phyloP scores from a whole-genome alignment of 805 yeast genomes.

The Starmerella ratchasimensis region DNA sequence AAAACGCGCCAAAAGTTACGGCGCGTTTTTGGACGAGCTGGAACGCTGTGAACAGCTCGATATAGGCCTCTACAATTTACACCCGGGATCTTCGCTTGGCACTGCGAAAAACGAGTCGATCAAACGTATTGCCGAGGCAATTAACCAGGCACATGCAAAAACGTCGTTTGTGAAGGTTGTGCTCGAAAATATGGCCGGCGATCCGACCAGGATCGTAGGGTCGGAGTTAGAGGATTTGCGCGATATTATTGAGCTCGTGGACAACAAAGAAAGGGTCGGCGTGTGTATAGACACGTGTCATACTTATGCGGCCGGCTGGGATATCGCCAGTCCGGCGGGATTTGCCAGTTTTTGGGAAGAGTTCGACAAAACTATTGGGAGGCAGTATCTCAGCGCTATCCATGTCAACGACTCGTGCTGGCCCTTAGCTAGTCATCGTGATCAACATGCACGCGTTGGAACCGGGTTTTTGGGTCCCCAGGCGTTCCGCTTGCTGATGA shows the following conservation, averaged over 20 bases:
- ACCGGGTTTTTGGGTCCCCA: constrained; percentile 82
- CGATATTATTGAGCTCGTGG: constrained; percentile 62
- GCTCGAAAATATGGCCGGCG: constrained; percentile 96
- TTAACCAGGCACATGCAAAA: constrained; percentile 60
- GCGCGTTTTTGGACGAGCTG: constrained; percentile 73
- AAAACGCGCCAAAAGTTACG: constrained; percentile 62
- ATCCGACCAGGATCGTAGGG: constrained; percentile 72
- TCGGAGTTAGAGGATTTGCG: constrained; percentile 61
- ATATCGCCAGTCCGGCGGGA: constrained; percentile 45
- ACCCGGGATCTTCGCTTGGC: constrained; percentile 68
- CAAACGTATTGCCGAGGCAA: constrained; percentile 55
- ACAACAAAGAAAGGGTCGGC: constrained; percentile 75
- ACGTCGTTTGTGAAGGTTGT: constrained; percentile 77
- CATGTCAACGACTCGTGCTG: constrained; percentile 94
- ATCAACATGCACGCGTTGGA: constrained; percentile 81
- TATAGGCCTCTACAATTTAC: constrained; percentile 80
- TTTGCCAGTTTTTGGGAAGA: constrained; percentile 59
- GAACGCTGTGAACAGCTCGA: constrained; percentile 72
- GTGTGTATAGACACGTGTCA: constrained; percentile 96
- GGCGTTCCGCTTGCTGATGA: constrained; percentile 64
- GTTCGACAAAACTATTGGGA: constrained; percentile 64
- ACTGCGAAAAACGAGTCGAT: constrained; percentile 57
- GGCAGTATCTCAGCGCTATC: constrained; percentile 58
- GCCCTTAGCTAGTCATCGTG: constrained; percentile 79
- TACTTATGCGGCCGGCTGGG: constrained; percentile 92